A percentile compares a stretch with the other conserved stretches of the same genome.
Evolutionary conservation across 23 red algal species (phyloP).

Genomic region (Gracilaria caudata): DNA sequence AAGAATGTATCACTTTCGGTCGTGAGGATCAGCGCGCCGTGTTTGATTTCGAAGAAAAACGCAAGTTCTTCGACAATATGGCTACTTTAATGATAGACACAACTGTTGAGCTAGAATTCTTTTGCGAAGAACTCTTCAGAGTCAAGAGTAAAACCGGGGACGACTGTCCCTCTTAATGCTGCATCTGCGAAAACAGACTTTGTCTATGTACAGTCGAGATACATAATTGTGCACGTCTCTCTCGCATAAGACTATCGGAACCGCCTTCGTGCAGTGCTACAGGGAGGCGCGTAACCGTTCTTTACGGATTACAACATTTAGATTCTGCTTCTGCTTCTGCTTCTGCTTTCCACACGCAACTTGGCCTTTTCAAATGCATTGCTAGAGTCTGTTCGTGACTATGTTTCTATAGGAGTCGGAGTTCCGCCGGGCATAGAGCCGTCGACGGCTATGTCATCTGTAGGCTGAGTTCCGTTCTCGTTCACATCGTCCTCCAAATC

Average conservation of each 20-base stretch:
- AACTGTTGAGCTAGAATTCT: constrained; percentile 32
- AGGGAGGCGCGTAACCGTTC: background rate
- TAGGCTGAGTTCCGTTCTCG: background rate
- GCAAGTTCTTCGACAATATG: constrained; percentile 8
- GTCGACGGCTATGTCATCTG: background rate
- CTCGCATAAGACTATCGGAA: background rate
- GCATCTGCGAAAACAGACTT: background rate
- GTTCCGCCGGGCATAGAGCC: background rate
- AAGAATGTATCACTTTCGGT: background rate
- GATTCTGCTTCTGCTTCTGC: background rate
- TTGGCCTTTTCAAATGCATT: too few relatives aligned
- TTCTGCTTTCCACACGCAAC: too few relatives aligned
- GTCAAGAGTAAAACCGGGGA: constrained; percentile 7
- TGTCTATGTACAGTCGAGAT: constrained; percentile 12
- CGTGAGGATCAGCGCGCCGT: too few relatives aligned
- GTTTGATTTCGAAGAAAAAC: background rate
- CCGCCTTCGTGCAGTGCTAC: background rate
- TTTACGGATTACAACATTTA: background rate
- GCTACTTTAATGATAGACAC: constrained; percentile 39
- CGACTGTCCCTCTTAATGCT: background rate
- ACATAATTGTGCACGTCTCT: background rate
- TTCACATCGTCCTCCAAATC: background rate
- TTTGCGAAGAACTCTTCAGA: constrained; percentile 3
- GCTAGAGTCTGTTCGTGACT: constrained; percentile 6
- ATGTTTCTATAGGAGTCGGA: constrained; percentile 27